phyloP scores from a whole-genome alignment of 257 asterid genomes.

The Solanum chilense region DNA sequence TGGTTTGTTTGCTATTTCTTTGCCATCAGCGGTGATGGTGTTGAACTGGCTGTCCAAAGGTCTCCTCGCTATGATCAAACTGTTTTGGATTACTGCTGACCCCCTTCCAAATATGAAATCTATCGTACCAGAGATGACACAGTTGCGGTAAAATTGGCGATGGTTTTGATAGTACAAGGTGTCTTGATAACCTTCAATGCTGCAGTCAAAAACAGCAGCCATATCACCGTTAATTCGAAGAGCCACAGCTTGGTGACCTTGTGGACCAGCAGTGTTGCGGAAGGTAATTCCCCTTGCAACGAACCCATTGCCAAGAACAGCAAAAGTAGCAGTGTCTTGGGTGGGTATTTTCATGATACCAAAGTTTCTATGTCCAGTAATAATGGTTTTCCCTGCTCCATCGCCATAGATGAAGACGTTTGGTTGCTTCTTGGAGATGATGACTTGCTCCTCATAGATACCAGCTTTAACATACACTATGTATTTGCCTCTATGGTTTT shows the following conservation, averaged over 20 bases:
- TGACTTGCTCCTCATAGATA: constrained; percentile 38
- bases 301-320: constrained; percentile 37
- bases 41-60: constrained; percentile 33
- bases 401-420: constrained; percentile 69
- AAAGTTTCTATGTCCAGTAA: constrained; percentile 38
- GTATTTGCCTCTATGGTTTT: constrained; percentile 35
- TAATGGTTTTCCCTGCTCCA: constrained; percentile 50
- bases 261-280: constrained; percentile 59
- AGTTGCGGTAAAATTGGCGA: constrained; percentile 60
- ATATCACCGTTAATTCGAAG: constrained; percentile 34
- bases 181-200: constrained; percentile 67
- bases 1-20: constrained; percentile 13
- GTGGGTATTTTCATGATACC: constrained; percentile 27
- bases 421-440: constrained; percentile 32
- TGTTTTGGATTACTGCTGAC: constrained; percentile 45
- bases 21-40: constrained; percentile 71
- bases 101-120: constrained; percentile 84
- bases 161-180: constrained; percentile 50
- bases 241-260: constrained; percentile 78
- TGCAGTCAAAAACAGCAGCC: constrained; percentile 57
- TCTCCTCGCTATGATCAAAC: constrained; percentile 42
- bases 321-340: constrained; percentile 58
- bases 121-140: constrained; percentile 60
- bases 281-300: constrained; percentile 52
- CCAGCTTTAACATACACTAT: constrained; percentile 66